Conservation (phyloP, 1,284 basidiomycete species). For the Inonotus obliquus region DNA sequence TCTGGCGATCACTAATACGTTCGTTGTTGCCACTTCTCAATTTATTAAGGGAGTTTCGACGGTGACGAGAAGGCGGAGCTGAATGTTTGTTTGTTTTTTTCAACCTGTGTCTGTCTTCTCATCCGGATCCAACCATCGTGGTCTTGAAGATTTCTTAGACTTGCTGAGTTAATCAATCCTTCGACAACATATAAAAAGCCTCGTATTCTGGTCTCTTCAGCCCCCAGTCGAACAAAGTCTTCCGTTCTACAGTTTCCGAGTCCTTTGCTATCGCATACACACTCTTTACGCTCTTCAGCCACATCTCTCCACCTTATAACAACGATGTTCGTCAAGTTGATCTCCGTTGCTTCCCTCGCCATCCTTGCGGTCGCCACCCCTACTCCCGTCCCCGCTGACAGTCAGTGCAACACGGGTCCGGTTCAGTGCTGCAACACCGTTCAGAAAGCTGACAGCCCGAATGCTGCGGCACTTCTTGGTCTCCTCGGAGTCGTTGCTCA, state of each 20-base stretch:
- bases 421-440: constrained; percentile 15
- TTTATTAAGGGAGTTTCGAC: neutral
- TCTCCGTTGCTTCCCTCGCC: constrained; percentile 17
- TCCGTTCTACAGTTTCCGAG: neutral
- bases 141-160: neutral
- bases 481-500: constrained; percentile 19
- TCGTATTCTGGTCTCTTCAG: neutral
- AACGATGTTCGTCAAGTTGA: constrained; percentile 18
- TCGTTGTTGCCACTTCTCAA: neutral
- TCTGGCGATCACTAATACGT: neutral
- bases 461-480: neutral
- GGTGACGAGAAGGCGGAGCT: neutral
- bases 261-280: neutral
- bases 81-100: neutral
- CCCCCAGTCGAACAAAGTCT: neutral
- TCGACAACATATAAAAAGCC: neutral
- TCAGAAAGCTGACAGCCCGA: neutral
- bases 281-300: neutral
- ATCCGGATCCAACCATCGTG: neutral
- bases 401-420: constrained; percentile 12
- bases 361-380: constrained; percentile 17
- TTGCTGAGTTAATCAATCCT: neutral
- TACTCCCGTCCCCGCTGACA: neutral
- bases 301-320: neutral
- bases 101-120: neutral